Evolutionary conservation across 306 rosid genomes (phyloP), one percentile per base, ranked within the genome.

Genomic region (Vigna mungo): DNA sequence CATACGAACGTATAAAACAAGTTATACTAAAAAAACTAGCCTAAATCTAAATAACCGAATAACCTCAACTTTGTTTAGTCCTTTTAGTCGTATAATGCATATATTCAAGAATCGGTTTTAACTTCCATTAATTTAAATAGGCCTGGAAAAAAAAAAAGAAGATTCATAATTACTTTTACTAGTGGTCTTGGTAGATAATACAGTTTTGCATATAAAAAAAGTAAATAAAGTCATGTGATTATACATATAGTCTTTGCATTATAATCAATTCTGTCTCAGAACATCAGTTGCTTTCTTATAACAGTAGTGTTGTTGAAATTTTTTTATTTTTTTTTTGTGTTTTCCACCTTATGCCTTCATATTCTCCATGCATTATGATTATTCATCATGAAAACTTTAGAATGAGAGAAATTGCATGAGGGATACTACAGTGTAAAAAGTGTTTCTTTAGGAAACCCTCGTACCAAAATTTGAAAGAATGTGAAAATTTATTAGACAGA

Each of bases 371-470:
- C 47, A 62, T 36, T 62, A 62, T 62, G 14, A 62, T 61, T 32
- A 62, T 62, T 58, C 68, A 62, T 62, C 47, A 62, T 62, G 7
- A 62, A 36, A 62, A 36, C 68, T 62, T 36, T 62, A 62, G 68
- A 60, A 30, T 60, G 10, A 62, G 25, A 62, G 8, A 34, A 2
- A 61, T 16, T 34, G 46, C 68, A 30, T 61, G 46, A 32, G 66
- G 47, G 43, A 15, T n/a, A 61, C 68, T 61, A 61, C 13, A 32
- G 9, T 61, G 13, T 14, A 15, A 16, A 43, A 3, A 18, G 20
- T 2, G 6, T 25, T 23, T 1, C 4, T 20, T 18, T 9, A 25
- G 4, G 39, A 13, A 12, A 12, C 12, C 17, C 2, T 13, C 18
- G 15, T 2, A 15, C 41, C 20, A 14, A 60, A 27, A 14, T 7